These are phyloP conservation scores for Phaeoacremonium minimum DNA, from an alignment of 2,329 filamentous ascomycete genomes.

Conservation along the genomic window DNA sequence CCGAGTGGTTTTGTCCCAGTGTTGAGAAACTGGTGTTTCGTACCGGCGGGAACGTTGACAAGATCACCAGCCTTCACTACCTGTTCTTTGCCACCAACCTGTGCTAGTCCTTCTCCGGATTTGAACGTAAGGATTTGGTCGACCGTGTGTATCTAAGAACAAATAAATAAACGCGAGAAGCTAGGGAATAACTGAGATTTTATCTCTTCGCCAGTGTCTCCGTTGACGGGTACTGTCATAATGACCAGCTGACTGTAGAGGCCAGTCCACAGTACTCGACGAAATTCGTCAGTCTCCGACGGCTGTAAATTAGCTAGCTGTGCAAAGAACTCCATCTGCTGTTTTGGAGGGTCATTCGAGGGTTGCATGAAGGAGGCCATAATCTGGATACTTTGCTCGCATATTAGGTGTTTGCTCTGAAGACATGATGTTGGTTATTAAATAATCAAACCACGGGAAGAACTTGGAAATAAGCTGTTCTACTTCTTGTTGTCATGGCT, in stretches of 20 bases:
- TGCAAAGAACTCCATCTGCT: slow-evolving; percentile 59
- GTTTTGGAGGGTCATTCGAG: slow-evolving; percentile 32
- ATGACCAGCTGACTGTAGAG: slow-evolving; percentile 59
- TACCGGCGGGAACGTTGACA: slow-evolving; percentile 55
- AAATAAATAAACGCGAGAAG: no score
- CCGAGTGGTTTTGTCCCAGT: slow-evolving; percentile 54
- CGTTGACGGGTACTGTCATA: slow-evolving; percentile 60
- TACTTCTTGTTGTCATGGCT: no score
- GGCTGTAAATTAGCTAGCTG: slow-evolving; percentile 49
- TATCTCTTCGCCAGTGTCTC: slow-evolving; percentile 65
- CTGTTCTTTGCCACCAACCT: slow-evolving; percentile 54
- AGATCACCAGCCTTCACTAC: slow-evolving; percentile 31
- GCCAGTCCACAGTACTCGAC: slow-evolving; percentile 59
- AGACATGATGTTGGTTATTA: no score
- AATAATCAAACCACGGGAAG: no score
- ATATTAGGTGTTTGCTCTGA: no score
- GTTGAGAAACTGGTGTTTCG: slow-evolving; percentile 63
- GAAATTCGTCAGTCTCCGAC: slow-evolving; percentile 51
- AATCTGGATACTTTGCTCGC: no score
- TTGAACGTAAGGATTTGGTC: slow-evolving; percentile 64
- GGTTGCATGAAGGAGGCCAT: slow-evolving; percentile 24
- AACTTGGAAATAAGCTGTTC: no score
- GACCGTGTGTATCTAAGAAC: slow-evolving; percentile 44
- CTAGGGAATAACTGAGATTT: slow-evolving; percentile 2
- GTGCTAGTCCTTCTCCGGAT: slow-evolving; percentile 52